Evolutionary conservation across 1,284 basidiomycete genomes (phyloP), one percentile per base, ranked within the genome.

Genomic region (Anthracocystis panici-leucophaei): DNA sequence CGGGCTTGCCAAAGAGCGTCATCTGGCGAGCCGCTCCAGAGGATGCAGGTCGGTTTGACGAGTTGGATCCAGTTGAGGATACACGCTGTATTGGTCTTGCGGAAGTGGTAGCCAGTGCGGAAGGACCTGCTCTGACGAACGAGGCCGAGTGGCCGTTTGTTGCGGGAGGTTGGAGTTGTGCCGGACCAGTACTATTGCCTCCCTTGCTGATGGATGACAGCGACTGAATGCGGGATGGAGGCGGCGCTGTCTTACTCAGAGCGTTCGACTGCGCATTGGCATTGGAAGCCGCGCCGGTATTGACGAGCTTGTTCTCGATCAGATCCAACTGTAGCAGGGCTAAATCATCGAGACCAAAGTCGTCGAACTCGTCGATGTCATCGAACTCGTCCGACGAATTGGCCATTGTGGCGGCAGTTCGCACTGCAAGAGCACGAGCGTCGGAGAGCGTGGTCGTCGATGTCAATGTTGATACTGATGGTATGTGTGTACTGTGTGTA

Each of bases 311-410:
- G 58, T 31, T 65, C 57, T 75, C 62, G 66, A 75, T 66, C 57
- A 63, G 62, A 25, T 66, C 65, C 20, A 70, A 50, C 49, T 68
- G 65, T 5, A 62, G 49, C 8, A 71, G 56, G 8, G 57, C 63
- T 18, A 53, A 60, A 38, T 73, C 68, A 40, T 71, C 73, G 12
- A 69, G 41, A 16, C 62, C 67, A 35, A 79, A 71, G 57, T 77
- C 75, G 64, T 75, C 72, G 27, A 77, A 64, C 31, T 71, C 65
- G 57, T 79, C 78, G 54, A 68, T 65, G 20, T 75, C 76, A 33
- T 71, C 76, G 41, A 74, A 64, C 46, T 78, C 69, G 50, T 69
- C 69, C 20, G 59, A 49, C 9, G 46, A n/a, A 11, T 49, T 46
- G 10, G 55, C 23, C 69, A 71, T 27, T 27, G 27, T 72, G 35